Evolutionary conservation across 1,284 basidiomycete genomes (phyloP).

Genomic region (Trametes hirsuta): DNA sequence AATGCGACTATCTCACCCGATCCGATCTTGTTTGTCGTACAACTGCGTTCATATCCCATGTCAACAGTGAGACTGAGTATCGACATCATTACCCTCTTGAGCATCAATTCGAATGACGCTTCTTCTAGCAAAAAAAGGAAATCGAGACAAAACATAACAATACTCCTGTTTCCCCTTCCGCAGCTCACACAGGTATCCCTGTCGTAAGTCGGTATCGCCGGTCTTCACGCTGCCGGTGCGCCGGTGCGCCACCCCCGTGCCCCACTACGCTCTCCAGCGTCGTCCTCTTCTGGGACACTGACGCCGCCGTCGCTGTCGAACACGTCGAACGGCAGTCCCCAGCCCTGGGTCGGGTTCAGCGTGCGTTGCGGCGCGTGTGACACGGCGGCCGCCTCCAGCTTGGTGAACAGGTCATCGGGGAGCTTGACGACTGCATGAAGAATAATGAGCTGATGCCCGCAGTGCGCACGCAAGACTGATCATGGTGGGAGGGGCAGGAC

Average conservation of each 20-base stretch:
- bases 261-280: neutral
- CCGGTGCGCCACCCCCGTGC: neutral
- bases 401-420: slow-evolving; percentile 56
- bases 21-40: no score
- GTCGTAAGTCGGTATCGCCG: neutral
- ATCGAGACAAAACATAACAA: no score
- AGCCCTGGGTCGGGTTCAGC: slow-evolving; percentile 61
- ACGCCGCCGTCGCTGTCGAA: slow-evolving; percentile 48
- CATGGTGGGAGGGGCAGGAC: neutral
- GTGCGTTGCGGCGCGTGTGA: slow-evolving; percentile 57
- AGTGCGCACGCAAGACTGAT: neutral
- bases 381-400: slow-evolving; percentile 61
- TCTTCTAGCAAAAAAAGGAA: no score
- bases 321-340: slow-evolving; percentile 66
- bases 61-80: no score
- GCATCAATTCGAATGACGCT: no score
- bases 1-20: no score
- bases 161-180: no score
- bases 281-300: slow-evolving; percentile 14
- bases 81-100: no score
- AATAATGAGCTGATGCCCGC: neutral
- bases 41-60: no score
- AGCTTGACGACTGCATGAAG: slow-evolving; percentile 50
- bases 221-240: neutral
- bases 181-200: no score